phyloP scores from a whole-genome alignment of 441 rosid genomes.

The Adansonia rubrostipa region DNA sequence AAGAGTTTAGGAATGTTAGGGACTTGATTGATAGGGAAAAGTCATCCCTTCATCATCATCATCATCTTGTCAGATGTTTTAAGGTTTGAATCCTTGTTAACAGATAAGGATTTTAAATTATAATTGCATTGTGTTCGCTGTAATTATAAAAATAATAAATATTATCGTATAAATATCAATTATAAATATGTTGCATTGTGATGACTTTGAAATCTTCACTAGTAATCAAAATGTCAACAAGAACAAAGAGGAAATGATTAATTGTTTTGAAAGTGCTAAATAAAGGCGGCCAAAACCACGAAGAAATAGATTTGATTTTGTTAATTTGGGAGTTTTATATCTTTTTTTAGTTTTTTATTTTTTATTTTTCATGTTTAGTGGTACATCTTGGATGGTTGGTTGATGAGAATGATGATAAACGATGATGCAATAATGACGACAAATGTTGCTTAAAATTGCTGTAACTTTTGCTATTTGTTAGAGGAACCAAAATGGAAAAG shows the following conservation, averaged over 20 bases:
- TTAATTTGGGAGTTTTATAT: slow-evolving; percentile 10
- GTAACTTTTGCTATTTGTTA: neutral
- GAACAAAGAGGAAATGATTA: neutral
- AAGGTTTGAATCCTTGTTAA: slow-evolving; percentile 49
- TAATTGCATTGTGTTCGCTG: too few species aligned
- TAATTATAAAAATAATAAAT: too few species aligned
- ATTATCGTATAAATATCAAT: too few species aligned
- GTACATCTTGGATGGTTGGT: neutral
- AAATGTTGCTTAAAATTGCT: slow-evolving; percentile 26
- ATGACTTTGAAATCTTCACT: neutral
- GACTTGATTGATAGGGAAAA: slow-evolving; percentile 70
- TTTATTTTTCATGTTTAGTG: slow-evolving; percentile 11
- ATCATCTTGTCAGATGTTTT: slow-evolving; percentile 60
- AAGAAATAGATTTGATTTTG: slow-evolving; percentile 16
- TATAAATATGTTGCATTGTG: neutral
- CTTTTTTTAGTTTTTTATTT: neutral
- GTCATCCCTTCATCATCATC: slow-evolving; percentile 44
- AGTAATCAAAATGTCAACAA: neutral
- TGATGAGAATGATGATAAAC: slow-evolving; percentile 29
- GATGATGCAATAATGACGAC: slow-evolving; percentile 28
- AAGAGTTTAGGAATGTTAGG: slow-evolving; percentile 78
- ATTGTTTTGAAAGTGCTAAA: slow-evolving; percentile 37
- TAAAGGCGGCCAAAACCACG: slow-evolving; percentile 43
- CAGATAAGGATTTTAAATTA: too few species aligned
- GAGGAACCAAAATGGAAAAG: neutral